A percentile compares a stretch with the other conserved stretches of the same genome.
Evolutionary conservation across 495 filamentous ascomycete species (phyloP).

Genomic region (Talaromyces proteolyticus): DNA sequence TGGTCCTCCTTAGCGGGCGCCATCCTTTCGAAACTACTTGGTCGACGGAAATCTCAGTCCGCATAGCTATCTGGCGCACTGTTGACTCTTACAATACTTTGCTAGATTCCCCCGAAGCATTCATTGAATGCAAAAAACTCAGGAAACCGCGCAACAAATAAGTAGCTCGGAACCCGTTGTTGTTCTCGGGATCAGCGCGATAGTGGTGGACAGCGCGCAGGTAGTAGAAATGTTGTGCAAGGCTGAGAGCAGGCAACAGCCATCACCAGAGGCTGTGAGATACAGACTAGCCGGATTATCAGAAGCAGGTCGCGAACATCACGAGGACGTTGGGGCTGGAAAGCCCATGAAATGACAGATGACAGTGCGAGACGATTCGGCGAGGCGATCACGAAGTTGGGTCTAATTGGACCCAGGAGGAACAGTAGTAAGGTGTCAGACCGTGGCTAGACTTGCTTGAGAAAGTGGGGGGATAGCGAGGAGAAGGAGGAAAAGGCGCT

Average conservation of each 20-base stretch:
- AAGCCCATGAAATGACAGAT: too few relatives aligned
- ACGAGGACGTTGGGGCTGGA: too few relatives aligned
- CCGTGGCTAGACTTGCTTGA: too few relatives aligned
- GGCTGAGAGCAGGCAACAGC: not conserved
- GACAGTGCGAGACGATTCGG: too few relatives aligned
- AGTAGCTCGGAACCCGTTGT: not conserved
- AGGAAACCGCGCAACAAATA: too few relatives aligned
- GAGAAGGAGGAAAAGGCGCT: too few relatives aligned
- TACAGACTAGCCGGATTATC: not conserved
- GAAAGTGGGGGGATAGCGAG: too few relatives aligned
- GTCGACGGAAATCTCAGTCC: not conserved
- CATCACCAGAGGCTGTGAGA: not conserved
- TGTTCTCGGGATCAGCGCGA: not conserved
- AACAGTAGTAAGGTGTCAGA: too few relatives aligned
- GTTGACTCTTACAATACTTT: not conserved
- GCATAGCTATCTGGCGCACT: not conserved
- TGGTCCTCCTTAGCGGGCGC: not conserved
- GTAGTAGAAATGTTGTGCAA: not conserved
- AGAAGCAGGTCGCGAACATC: conserved; percentile 3
- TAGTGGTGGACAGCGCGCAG: not conserved
- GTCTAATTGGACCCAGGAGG: too few relatives aligned
- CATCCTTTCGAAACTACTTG: not conserved
- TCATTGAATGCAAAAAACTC: too few relatives aligned
- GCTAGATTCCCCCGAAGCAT: not conserved
- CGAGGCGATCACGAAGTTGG: too few relatives aligned